Conservation (phyloP, 176 grass and related monocot species). For the Lolium rigidum region DNA sequence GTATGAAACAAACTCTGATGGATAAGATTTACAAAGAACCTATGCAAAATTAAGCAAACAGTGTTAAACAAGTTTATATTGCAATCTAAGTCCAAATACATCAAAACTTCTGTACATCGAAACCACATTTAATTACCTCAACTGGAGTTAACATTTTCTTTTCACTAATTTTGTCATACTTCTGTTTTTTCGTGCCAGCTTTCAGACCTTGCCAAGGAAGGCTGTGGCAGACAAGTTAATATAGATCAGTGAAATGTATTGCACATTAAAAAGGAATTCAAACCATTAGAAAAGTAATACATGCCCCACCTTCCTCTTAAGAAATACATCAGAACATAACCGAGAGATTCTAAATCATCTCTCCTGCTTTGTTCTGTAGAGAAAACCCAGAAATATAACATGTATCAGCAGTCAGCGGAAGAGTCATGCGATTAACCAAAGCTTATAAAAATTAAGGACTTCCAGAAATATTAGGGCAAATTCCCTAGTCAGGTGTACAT, state of each 20-base stretch:
- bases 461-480: background rate
- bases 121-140: constrained; percentile 59
- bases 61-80: constrained; percentile 29
- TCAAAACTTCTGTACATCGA: constrained; percentile 14
- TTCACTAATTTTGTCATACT: constrained; percentile 95
- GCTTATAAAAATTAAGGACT: background rate
- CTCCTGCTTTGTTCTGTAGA: constrained; percentile 89
- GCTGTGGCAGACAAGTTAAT: constrained; percentile 47
- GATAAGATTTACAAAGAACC: constrained; percentile 87
- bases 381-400: constrained; percentile 19
- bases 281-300: constrained; percentile 38
- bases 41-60: constrained; percentile 45
- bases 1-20: constrained; percentile 82
- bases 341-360: constrained; percentile 90
- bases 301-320: constrained; percentile 81
- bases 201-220: constrained; percentile 93
- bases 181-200: constrained; percentile 91
- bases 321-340: constrained; percentile 92
- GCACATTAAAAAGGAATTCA: constrained; percentile 20
- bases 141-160: constrained; percentile 96
- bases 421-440: background rate
- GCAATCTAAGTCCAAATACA: background rate
- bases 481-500: background rate
- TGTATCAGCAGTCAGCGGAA: constrained; percentile 30
- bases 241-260: constrained; percentile 44